Percentiles rank a stretch among this genome's conserved stretches.
Conservation (phyloP, 208 protist species). For the Crithidia expoeki region DNA sequence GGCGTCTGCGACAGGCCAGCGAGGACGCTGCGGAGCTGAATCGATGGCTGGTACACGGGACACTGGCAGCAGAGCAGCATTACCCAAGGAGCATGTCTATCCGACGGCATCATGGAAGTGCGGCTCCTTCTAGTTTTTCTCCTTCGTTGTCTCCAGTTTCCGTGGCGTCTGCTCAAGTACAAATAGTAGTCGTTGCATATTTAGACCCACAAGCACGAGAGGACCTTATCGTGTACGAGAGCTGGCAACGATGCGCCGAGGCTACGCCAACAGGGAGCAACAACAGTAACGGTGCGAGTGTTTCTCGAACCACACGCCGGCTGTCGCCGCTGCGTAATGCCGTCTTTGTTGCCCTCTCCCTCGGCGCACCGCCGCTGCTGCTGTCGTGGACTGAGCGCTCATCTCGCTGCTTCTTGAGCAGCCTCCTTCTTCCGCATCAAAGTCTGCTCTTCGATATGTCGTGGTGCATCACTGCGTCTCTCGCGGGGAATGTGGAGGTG, state of each 20-base stretch:
- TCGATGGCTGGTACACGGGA: slow-evolving; percentile 20
- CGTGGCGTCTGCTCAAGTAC: neutral
- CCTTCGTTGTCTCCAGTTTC: neutral
- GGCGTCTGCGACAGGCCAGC: slow-evolving; percentile 32
- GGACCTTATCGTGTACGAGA: slow-evolving; percentile 41
- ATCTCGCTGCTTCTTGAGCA: slow-evolving; percentile 21
- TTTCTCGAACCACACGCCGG: slow-evolving; percentile 15
- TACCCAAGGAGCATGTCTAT: neutral
- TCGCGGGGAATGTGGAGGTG: slow-evolving; percentile 1
- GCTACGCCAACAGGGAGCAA: slow-evolving; percentile 5
- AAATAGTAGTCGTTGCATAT: slow-evolving; percentile 36
- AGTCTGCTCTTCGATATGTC: slow-evolving; percentile 60
- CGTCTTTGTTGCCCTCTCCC: slow-evolving; percentile 24
- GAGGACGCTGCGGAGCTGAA: slow-evolving; percentile 35
- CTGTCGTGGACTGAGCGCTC: slow-evolving; percentile 27
- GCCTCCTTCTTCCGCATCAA: slow-evolving; percentile 63
- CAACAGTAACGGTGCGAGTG: neutral
- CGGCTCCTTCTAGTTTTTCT: too few species aligned
- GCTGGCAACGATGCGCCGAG: slow-evolving; percentile 48
- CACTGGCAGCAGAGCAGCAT: neutral
- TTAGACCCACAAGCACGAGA: slow-evolving; percentile 34
- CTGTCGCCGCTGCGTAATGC: slow-evolving; percentile 29
- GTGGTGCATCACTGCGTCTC: slow-evolving; percentile 45
- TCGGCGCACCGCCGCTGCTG: slow-evolving; percentile 36
- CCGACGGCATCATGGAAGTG: too few species aligned